Conservation (phyloP, 2,329 filamentous ascomycete genomes). For the Trichophyton simii region DNA sequence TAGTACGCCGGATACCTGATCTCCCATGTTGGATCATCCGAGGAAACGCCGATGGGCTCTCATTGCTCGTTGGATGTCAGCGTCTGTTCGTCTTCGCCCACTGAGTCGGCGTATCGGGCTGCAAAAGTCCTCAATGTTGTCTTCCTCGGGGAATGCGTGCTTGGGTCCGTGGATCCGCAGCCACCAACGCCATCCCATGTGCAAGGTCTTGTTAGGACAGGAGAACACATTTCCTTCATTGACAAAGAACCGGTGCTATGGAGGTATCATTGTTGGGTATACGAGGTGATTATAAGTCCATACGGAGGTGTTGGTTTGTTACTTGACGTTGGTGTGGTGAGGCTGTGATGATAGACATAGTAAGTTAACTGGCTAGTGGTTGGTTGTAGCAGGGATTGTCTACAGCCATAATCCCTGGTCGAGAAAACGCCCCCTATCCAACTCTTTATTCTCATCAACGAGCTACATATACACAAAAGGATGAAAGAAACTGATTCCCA, state of each 20-base stretch:
- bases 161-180: conserved; percentile 6
- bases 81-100: not conserved
- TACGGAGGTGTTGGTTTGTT: no score
- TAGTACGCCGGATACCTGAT: not conserved
- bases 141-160: conserved; percentile 5
- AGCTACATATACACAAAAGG: not conserved
- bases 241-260: conserved; percentile 3
- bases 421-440: not conserved
- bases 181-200: conserved; percentile 7
- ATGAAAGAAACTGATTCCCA: not conserved
- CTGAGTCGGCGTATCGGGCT: not conserved
- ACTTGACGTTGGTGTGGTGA: no score
- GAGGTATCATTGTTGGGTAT: conserved; percentile 4
- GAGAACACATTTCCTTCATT: not conserved
- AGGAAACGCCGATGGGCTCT: not conserved
- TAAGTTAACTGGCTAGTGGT: no score
- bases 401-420: not conserved
- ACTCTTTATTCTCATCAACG: not conserved
- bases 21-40: not conserved
- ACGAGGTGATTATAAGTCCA: no score
- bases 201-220: not conserved
- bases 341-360: no score
- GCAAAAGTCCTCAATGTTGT: not conserved
- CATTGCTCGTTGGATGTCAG: not conserved
- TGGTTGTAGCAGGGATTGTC: no score